Base-by-base conservation (phyloP, 2,329 filamentous ascomycete genomes). In the Waltergamsia citrina region DNA sequence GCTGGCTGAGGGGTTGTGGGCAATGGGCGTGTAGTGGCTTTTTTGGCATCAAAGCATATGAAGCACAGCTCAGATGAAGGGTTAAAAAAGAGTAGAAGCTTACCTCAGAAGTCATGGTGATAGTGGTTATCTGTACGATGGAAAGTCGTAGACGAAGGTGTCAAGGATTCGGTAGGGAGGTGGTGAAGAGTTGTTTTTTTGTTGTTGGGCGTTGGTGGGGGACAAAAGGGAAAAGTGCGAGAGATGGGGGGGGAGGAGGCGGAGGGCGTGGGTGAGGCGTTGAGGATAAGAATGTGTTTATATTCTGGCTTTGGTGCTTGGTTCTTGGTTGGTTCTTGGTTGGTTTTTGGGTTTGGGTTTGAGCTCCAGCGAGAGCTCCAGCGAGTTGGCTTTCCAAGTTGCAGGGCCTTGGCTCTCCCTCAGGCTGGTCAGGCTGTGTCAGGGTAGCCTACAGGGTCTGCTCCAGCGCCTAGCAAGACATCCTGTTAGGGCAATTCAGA, bases 71-170 rank as follows among this genome's bases (percentile, higher is more conserved):
- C 21, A 29, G 31, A 30, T 30, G 33, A 40, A 33, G 21, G 32
- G 24, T n/a, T n/a, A n/a, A n/a, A n/a, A n/a, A n/a, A n/a, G n/a
- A n/a, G n/a, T n/a, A n/a, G n/a, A n/a, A n/a, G 67, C 72, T 53
- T 71, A 78, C 74, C 65, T 78, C 74, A 63, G 69, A 71, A 59
- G 69, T 67, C 73, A 78, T 41, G 35, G 21, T 36, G 33, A 30
- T 38, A 27, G 34, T 37, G 22, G 7, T 27, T 33, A 11, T 15
- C 12, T 12, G 17, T 15, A 20, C 6, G 15, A 27, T 11, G 23
- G 11, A 27, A 26, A 19, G 23, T 19, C 9, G 21, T 16, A 27
- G 2, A n/a, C 19, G 10, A 9, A 10, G 19, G 5, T 27, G 15
- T 24, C 14, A 20, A 9, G 28, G 32, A 17, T 12, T 26, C 4